Evolutionary conservation across 2,329 filamentous ascomycete genomes (phyloP).

Genomic region (Penicillium sumatraense): DNA sequence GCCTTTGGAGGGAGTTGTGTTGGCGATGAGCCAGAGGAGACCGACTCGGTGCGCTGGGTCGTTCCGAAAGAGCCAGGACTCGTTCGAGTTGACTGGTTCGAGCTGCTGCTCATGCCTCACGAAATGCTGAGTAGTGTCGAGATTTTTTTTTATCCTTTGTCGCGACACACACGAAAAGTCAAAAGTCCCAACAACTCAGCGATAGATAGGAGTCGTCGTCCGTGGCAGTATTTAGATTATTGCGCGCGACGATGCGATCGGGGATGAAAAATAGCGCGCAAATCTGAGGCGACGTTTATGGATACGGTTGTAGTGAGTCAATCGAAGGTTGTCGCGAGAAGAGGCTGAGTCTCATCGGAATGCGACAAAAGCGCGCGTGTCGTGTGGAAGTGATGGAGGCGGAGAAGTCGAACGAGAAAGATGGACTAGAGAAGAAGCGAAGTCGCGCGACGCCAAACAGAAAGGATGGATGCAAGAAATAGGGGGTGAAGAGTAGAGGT

Average conservation of each 20-base stretch:
- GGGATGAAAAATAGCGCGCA: background rate
- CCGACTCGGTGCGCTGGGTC: conserved; percentile 44
- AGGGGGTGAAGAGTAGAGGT: conserved; percentile 10
- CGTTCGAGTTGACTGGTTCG: conserved; percentile 47
- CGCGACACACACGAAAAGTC: conserved; percentile 17
- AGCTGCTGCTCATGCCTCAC: conserved; percentile 48
- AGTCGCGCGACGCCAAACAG: conserved; percentile 11
- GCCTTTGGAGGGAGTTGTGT: conserved; percentile 39
- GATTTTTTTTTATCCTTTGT: background rate
- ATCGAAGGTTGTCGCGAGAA: conserved; percentile 17
- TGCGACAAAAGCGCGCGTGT: conserved; percentile 21
- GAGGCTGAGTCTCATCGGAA: conserved; percentile 25
- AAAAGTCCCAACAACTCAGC: background rate
- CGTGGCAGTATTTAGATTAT: conserved; percentile 3
- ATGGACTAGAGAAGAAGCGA: conserved; percentile 18
- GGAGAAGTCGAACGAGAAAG: conserved; percentile 9
- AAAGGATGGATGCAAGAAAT: conserved; percentile 5
- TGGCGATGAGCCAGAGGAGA: conserved; percentile 46
- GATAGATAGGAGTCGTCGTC: conserved; percentile 6
- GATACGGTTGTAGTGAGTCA: conserved; percentile 23
- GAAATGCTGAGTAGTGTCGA: conserved; percentile 9
- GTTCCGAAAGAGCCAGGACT: conserved; percentile 47
- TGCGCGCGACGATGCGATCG: conserved; percentile 11
- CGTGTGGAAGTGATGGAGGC: background rate
- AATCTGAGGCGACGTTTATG: conserved; percentile 1